phyloP scores from a whole-genome alignment of 2,329 filamentous ascomycete species.

The Colletotrichum acutatum region DNA sequence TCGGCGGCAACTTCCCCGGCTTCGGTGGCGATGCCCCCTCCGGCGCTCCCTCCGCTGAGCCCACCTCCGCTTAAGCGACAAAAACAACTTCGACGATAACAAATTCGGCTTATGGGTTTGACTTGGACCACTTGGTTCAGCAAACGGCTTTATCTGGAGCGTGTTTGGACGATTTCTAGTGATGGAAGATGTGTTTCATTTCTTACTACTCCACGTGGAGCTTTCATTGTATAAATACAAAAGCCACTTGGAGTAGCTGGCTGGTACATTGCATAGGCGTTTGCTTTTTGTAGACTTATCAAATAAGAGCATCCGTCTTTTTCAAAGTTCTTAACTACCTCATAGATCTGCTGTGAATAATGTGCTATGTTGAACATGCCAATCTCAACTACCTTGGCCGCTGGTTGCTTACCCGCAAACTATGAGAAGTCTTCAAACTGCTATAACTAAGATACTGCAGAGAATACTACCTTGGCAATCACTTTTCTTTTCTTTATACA shows the following conservation, averaged over 20 bases:
- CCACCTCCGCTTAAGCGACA: conserved; percentile 12
- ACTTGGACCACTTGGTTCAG: conserved; percentile 9
- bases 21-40: conserved; percentile 7
- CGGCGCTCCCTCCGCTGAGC: conserved; percentile 6
- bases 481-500: too few relatives aligned
- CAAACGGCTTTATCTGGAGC: conserved; percentile 1
- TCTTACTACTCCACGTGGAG: conserved; percentile 15
- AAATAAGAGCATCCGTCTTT: conserved; percentile 19
- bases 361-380: too few relatives aligned
- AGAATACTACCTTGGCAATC: too few relatives aligned
- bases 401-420: too few relatives aligned
- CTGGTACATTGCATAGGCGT: conserved; percentile 27
- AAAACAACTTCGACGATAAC: not conserved
- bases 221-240: conserved; percentile 31
- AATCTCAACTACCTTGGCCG: too few relatives aligned
- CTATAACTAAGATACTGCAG: too few relatives aligned
- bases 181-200: conserved; percentile 17
- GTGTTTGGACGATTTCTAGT: conserved; percentile 20
- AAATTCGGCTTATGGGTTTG: not conserved
- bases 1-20: conserved; percentile 17
- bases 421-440: too few relatives aligned
- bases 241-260: conserved; percentile 31
- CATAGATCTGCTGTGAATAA: too few relatives aligned
- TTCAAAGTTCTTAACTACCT: not conserved
- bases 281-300: conserved; percentile 1